These are phyloP conservation scores for Colletotrichum euphorbiae DNA, from an alignment of 2,329 filamentous ascomycete species.

Conservation along the genomic window DNA sequence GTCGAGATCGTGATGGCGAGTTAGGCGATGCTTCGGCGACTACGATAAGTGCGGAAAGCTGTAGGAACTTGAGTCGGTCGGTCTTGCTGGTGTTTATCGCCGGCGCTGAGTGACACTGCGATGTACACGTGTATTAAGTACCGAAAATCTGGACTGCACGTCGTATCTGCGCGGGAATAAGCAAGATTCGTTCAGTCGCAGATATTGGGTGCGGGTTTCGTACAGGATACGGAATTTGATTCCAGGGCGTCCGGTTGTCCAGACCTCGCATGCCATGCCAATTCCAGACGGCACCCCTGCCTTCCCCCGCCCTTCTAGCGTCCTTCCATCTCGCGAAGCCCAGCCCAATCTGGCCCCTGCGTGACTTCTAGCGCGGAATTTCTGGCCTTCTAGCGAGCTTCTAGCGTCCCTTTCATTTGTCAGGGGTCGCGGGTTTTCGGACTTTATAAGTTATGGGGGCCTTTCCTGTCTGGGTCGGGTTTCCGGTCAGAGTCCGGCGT, in stretches of 20 bases:
- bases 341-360: not conserved
- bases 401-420: slow-evolving; percentile 9
- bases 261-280: slow-evolving; percentile 3
- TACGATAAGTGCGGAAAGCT: no score
- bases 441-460: no score
- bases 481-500: no score
- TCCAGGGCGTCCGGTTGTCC: slow-evolving; percentile 5
- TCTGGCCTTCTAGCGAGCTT: slow-evolving; percentile 32
- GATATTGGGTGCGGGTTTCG: not conserved
- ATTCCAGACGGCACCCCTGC: not conserved
- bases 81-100: not conserved
- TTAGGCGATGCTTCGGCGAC: no score
- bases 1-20: not conserved
- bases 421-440: no score
- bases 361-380: slow-evolving; percentile 6
- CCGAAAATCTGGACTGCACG: not conserved
- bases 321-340: slow-evolving; percentile 14
- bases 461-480: no score
- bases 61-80: not conserved
- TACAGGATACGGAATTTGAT: slow-evolving; percentile 6
- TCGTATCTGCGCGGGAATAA: not conserved
- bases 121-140: not conserved
- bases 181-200: no score
- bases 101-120: not conserved
- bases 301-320: slow-evolving; percentile 36